Conservation (phyloP, 2,329 filamentous ascomycete genomes). For the Venturia aucupariae region DNA sequence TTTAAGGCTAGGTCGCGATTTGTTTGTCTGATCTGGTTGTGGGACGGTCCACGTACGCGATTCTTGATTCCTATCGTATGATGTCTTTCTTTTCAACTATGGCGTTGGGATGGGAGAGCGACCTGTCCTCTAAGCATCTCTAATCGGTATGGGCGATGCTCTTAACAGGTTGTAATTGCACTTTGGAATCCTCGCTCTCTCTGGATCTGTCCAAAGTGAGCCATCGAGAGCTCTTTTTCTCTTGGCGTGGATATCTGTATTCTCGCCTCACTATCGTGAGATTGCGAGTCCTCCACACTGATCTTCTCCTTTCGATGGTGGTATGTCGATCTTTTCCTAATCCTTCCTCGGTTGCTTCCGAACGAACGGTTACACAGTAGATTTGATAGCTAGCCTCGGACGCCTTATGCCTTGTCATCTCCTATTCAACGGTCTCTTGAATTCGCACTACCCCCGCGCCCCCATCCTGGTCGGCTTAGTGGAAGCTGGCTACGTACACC, state of each 20-base stretch:
- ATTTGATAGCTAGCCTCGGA: not conserved
- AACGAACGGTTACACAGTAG: not conserved
- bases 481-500: not conserved
- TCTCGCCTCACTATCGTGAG: not conserved
- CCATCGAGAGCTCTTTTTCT: not conserved
- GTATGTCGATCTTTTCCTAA: not conserved
- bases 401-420: not conserved
- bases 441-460: not conserved
- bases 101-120: too few species aligned
- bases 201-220: not conserved
- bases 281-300: not conserved
- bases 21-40: not conserved
- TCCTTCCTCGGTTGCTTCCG: not conserved
- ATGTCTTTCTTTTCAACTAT: not conserved
- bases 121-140: not conserved
- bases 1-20: not conserved
- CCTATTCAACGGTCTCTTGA: not conserved
- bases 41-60: not conserved
- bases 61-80: not conserved
- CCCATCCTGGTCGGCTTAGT: not conserved
- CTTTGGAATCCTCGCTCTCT: not conserved
- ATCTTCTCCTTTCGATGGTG: not conserved
- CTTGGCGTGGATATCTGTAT: not conserved
- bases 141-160: not conserved
- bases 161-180: not conserved